Evolutionary conservation across 2,329 filamentous ascomycete genomes (phyloP).

Genomic region (Rutstroemia sp.): DNA sequence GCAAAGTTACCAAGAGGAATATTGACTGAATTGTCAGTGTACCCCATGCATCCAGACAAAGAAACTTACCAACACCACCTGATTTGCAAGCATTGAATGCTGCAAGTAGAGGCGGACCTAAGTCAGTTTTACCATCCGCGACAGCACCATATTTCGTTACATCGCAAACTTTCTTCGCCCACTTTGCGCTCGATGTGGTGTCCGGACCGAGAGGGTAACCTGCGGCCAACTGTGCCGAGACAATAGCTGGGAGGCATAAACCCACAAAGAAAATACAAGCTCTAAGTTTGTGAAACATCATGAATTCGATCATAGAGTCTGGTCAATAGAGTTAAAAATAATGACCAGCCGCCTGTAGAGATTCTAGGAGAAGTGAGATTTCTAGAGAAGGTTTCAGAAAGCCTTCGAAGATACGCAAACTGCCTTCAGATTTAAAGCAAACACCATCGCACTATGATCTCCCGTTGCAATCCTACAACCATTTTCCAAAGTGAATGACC

Average conservation of each 20-base stretch:
- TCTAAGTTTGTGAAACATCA: not conserved
- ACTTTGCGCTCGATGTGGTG: constrained; percentile 16
- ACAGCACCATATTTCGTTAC: constrained; percentile 38
- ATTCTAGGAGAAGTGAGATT: too few species aligned
- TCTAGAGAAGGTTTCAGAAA: too few species aligned
- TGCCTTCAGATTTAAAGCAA: too few species aligned
- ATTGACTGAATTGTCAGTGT: not conserved
- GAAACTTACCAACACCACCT: constrained; percentile 30
- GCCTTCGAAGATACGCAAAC: too few species aligned
- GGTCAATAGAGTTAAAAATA: too few species aligned
- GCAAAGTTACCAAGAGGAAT: constrained; percentile 27
- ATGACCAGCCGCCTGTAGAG: not conserved
- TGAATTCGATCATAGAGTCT: not conserved
- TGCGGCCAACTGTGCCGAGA: constrained; percentile 1
- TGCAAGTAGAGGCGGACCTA: constrained; percentile 35
- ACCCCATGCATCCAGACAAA: not conserved
- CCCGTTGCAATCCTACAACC: not conserved
- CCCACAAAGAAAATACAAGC: not conserved
- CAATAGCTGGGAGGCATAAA: constrained; percentile 2
- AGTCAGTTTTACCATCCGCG: constrained; percentile 38
- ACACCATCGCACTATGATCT: not conserved
- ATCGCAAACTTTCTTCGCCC: constrained; percentile 31
- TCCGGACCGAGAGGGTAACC: constrained; percentile 18
- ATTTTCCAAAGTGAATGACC: not conserved
- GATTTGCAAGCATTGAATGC: constrained; percentile 38